phyloP scores from a whole-genome alignment of 495 filamentous ascomycete genomes.

The Penicillium pulvis region DNA sequence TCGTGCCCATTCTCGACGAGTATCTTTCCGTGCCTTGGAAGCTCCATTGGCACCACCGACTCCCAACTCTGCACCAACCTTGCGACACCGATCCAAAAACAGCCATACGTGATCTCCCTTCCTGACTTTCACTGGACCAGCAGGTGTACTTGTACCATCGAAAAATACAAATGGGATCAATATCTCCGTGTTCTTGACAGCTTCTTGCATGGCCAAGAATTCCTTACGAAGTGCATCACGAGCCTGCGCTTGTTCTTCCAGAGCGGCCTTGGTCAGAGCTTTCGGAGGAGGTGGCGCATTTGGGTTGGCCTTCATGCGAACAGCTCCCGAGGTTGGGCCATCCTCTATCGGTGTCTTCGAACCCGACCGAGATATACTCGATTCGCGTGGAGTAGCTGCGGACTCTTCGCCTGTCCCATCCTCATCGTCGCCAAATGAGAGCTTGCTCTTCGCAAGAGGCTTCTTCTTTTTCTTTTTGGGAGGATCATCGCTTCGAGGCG shows the following conservation, averaged over 20 bases:
- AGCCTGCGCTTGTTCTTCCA: conserved; percentile 78
- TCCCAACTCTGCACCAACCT: conserved; percentile 82
- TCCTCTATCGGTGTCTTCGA: conserved; percentile 45
- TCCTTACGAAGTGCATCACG: conserved; percentile 82
- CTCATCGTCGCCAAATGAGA: conserved; percentile 69
- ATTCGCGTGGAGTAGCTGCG: conserved; percentile 36
- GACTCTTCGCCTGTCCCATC: conserved; percentile 43
- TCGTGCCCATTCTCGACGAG: conserved; percentile 83
- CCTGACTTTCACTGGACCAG: conserved; percentile 78
- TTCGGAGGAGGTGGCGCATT: conserved; percentile 71
- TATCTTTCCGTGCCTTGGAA: conserved; percentile 59
- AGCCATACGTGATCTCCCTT: conserved; percentile 92
- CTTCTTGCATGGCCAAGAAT: conserved; percentile 80
- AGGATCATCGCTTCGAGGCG: conserved; percentile 45
- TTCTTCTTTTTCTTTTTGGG: conserved; percentile 72
- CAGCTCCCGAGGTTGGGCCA: conserved; percentile 33
- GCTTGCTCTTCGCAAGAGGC: conserved; percentile 59
- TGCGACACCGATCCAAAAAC: conserved; percentile 86
- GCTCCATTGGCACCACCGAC: conserved; percentile 60
- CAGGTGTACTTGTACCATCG: conserved; percentile 93
- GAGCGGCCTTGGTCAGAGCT: conserved; percentile 79
- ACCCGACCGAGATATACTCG: conserved; percentile 37
- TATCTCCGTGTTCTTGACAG: conserved; percentile 87
- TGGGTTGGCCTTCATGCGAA: conserved; percentile 67
- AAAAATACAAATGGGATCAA: conserved; percentile 96